phyloP scores from a whole-genome alignment of 768 basidiomycete genomes.

The Tulasnella sp. region DNA sequence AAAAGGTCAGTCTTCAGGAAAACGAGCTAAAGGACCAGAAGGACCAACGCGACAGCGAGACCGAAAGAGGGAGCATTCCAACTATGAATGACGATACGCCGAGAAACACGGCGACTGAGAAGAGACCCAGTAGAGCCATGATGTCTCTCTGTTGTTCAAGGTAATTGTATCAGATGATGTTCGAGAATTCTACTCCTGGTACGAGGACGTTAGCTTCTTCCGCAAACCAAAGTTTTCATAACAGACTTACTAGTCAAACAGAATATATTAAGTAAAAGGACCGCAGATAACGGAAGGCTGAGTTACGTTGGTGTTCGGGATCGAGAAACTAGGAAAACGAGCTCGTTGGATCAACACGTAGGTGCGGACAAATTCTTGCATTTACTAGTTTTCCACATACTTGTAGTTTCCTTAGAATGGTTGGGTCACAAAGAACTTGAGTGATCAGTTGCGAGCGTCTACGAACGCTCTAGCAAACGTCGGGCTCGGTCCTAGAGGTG shows the following conservation, averaged over 20 bases:
- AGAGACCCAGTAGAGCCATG: conserved; percentile 39
- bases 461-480: neutral
- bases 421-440: neutral
- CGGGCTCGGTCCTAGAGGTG: neutral
- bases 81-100: conserved; percentile 50
- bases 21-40: neutral
- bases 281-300: neutral
- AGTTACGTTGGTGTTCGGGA: neutral
- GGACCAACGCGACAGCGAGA: conserved; percentile 64
- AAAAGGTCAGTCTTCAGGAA: neutral
- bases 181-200: neutral
- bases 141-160: neutral
- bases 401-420: neutral
- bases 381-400: neutral
- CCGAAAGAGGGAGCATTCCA: conserved; percentile 72
- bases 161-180: neutral
- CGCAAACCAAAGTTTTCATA: neutral
- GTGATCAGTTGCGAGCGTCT: neutral
- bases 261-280: neutral
- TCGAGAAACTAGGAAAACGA: neutral
- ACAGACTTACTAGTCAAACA: neutral
- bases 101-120: conserved; percentile 39
- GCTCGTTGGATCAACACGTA: neutral
- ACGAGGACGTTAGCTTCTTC: neutral
- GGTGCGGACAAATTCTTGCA: neutral